phyloP scores from a whole-genome alignment of 345 rosid species.

The Citrus medica region DNA sequence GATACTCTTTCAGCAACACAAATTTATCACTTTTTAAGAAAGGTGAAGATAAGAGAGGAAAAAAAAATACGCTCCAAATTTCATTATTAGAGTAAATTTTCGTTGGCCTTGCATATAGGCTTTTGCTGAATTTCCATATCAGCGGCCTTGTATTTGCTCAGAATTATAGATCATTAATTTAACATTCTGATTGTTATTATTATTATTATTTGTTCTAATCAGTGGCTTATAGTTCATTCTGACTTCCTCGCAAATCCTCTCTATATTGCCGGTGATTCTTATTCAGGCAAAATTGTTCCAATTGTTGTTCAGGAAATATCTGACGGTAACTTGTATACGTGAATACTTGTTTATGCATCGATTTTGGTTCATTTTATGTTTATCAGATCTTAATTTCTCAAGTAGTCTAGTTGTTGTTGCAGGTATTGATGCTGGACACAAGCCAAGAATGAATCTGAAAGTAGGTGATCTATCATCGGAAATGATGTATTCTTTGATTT shows the following conservation, averaged over 20 bases:
- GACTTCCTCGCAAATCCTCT: constrained; percentile 23
- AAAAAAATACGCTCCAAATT: background rate
- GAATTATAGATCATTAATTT: no score
- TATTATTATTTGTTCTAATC: background rate
- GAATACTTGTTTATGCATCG: no score
- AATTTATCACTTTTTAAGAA: constrained; percentile 23
- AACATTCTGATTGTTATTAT: background rate
- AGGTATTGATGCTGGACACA: background rate
- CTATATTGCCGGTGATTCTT: constrained; percentile 37
- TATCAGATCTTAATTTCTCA: no score
- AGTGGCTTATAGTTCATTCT: constrained; percentile 38
- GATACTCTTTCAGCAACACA: constrained; percentile 17
- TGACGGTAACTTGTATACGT: constrained; percentile 6
- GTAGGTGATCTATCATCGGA: background rate
- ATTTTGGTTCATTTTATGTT: no score
- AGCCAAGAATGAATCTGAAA: constrained; percentile 10
- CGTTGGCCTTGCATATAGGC: no score
- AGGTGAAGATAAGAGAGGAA: constrained; percentile 5
- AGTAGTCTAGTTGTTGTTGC: background rate
- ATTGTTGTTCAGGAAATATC: constrained; percentile 18
- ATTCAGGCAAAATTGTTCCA: constrained; percentile 25
- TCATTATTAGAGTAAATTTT: background rate
- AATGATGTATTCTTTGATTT: background rate
- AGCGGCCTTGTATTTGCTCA: no score
- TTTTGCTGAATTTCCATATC: no score